A percentile compares a stretch with the other conserved stretches of the same genome.
phyloP scores from a whole-genome alignment of 2,329 filamentous ascomycete species.

The Amphichorda felina region DNA sequence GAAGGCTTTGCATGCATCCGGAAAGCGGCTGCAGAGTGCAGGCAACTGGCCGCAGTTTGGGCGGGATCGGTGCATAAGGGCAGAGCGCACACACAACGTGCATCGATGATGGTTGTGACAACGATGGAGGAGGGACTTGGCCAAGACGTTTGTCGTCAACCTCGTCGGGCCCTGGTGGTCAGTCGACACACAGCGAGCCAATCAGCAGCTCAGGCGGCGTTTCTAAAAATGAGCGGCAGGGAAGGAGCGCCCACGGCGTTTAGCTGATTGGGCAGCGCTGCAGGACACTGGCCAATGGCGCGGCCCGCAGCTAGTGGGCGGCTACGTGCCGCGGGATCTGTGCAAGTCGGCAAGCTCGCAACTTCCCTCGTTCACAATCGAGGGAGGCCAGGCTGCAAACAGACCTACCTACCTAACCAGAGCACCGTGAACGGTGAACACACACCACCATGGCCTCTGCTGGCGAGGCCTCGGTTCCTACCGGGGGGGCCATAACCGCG shows the following conservation, averaged over 20 bases:
- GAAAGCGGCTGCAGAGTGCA: too few relatives aligned
- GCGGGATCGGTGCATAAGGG: neutral
- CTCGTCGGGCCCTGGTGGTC: neutral
- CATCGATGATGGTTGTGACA: neutral
- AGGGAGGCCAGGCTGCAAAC: too few relatives aligned
- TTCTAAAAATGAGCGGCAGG: constrained; percentile 25
- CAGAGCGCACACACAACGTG: neutral
- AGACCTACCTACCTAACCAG: too few relatives aligned
- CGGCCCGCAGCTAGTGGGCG: constrained; percentile 1
- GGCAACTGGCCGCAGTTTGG: neutral
- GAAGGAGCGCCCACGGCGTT: too few relatives aligned
- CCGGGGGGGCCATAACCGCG: too few relatives aligned
- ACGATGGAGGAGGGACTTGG: neutral
- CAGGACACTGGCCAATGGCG: constrained; percentile 9
- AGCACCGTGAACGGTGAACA: too few relatives aligned
- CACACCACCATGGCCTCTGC: too few relatives aligned
- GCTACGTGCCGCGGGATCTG: constrained; percentile 2
- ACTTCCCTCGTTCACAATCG: too few relatives aligned
- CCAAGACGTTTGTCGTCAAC: neutral
- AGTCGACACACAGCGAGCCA: constrained; percentile 11
- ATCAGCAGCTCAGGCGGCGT: constrained; percentile 13
- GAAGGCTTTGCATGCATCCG: neutral
- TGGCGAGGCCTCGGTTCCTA: too few relatives aligned
- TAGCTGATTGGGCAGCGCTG: constrained; percentile 15
- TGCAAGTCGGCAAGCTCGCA: neutral